Conservation (phyloP, 1,139 yeast genomes). For the Taiozyma sp. region DNA sequence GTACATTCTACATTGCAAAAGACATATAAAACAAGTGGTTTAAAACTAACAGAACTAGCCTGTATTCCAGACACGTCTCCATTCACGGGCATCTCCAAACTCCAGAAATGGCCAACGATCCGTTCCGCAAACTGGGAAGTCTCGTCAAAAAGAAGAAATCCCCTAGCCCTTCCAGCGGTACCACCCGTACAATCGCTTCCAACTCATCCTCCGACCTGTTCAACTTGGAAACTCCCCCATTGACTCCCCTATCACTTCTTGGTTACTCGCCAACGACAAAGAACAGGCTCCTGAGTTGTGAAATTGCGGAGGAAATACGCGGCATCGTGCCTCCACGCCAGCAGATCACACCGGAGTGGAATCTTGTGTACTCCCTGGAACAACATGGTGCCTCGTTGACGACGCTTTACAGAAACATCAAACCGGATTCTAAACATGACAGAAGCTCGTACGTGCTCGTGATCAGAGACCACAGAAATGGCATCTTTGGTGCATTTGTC, state of each 20-base stretch:
- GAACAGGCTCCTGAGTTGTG: conserved; percentile 48
- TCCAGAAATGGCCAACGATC: not conserved
- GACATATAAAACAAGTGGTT: not conserved
- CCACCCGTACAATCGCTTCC: not conserved
- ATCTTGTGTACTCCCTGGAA: conserved; percentile 71
- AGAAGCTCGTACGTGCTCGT: conserved; percentile 64
- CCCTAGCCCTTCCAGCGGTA: not conserved
- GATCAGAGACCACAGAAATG: conserved; percentile 55
- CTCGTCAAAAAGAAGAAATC: not conserved
- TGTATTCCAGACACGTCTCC: not conserved
- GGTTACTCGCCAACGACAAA: conserved; percentile 60
- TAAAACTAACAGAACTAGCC: no score
- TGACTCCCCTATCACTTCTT: conserved; percentile 39
- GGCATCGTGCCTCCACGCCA: conserved; percentile 68
- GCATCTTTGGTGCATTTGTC: conserved; percentile 76
- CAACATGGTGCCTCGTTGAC: conserved; percentile 87
- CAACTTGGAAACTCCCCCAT: conserved; percentile 25
- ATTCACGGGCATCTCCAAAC: not conserved
- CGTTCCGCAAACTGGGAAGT: not conserved
- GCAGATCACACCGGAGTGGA: conserved; percentile 76
- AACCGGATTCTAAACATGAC: conserved; percentile 28
- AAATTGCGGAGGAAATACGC: conserved; percentile 71
- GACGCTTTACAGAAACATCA: conserved; percentile 52
- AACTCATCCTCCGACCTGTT: conserved; percentile 1
- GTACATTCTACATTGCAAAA: not conserved